Percentiles rank a stretch among this genome's conserved stretches.
Conservation (phyloP, 1,139 yeast genomes). For the Kurtzmaniella quercitrusa region DNA sequence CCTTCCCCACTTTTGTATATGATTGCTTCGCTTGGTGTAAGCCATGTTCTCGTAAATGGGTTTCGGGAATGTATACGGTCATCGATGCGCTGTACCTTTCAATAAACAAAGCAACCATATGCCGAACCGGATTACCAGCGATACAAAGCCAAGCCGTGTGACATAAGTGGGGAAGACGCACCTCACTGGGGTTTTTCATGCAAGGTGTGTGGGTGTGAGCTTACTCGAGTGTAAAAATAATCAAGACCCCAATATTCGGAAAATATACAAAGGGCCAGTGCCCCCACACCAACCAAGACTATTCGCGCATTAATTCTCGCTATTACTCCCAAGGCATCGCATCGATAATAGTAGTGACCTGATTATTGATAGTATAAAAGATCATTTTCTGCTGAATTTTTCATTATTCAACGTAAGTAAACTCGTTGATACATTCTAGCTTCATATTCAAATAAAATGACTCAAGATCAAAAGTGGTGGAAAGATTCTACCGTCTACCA, state of each 20-base stretch:
- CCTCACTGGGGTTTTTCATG: background rate
- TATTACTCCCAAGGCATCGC: background rate
- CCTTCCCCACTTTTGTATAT: too few species aligned
- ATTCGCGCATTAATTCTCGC: background rate
- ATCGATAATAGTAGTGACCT: too few species aligned
- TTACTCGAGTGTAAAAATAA: background rate
- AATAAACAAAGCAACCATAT: too few species aligned
- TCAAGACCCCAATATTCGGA: background rate
- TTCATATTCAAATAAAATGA: slow-evolving; percentile 9
- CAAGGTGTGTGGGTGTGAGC: background rate
- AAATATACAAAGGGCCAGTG: background rate
- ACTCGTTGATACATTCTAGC: background rate
- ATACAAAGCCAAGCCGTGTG: too few species aligned
- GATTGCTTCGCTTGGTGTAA: too few species aligned
- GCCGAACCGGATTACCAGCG: too few species aligned
- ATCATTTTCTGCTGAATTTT: background rate
- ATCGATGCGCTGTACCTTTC: too few species aligned
- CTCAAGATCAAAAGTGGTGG: slow-evolving; percentile 43
- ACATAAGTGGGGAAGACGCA: background rate
- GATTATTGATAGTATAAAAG: background rate
- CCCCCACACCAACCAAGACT: background rate
- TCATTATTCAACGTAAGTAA: background rate
- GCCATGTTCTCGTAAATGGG: too few species aligned
- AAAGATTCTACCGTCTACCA: slow-evolving; percentile 54
- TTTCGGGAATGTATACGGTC: too few species aligned